phyloP scores from a whole-genome alignment of 129 eudicot species.

The Gnaphalium uliginosum region DNA sequence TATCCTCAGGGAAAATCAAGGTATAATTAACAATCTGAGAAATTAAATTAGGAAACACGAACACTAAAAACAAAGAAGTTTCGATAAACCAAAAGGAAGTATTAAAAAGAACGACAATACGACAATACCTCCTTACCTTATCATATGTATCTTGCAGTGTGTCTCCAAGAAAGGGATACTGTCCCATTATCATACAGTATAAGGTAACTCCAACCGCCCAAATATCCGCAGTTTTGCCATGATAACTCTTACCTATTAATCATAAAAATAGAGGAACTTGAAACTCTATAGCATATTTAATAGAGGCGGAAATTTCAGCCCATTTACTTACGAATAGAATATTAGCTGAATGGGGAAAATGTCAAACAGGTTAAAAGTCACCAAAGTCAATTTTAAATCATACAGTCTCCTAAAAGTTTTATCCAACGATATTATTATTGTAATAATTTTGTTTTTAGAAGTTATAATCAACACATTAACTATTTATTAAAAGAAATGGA shows the following conservation, averaged over 20 bases:
- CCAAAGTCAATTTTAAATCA: neutral
- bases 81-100: slow-evolving; percentile 15
- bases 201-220: slow-evolving; percentile 97
- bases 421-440: neutral
- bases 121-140: slow-evolving; percentile 51
- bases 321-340: neutral
- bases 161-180: slow-evolving; percentile 91
- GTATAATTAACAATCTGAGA: slow-evolving; percentile 16
- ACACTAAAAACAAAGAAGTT: neutral
- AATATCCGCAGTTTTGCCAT: slow-evolving; percentile 91
- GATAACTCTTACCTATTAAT: slow-evolving; percentile 66
- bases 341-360: neutral
- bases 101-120: slow-evolving; percentile 4
- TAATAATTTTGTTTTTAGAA: neutral
- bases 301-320: neutral
- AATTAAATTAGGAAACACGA: slow-evolving; percentile 26
- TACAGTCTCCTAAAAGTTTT: neutral
- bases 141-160: slow-evolving; percentile 90
- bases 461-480: neutral
- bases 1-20: neutral
- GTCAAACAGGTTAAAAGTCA: neutral
- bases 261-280: neutral
- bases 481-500: neutral
- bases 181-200: slow-evolving; percentile 76
- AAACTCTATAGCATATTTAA: slow-evolving; percentile 3